A percentile compares a stretch with the other conserved stretches of the same genome.
Conservation (phyloP, 1,284 basidiomycete genomes). For the Meripilus lineatus region DNA sequence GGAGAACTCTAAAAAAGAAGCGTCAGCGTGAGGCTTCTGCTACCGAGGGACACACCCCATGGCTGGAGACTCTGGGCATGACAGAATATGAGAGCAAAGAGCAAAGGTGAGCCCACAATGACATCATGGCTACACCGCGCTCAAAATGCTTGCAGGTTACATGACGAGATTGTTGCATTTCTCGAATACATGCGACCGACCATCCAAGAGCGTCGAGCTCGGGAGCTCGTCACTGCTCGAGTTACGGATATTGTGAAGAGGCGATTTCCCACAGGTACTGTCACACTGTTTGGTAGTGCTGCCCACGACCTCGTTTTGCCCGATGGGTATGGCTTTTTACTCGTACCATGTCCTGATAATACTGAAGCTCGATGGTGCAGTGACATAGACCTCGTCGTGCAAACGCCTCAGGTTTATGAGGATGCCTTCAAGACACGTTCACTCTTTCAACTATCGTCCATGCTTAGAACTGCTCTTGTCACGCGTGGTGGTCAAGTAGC, state of each 20-base stretch:
- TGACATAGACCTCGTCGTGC: slow-evolving; percentile 33
- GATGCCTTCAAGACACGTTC: slow-evolving; percentile 17
- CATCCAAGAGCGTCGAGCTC: slow-evolving; percentile 19
- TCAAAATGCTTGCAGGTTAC: slow-evolving; percentile 42
- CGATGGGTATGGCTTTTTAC: slow-evolving; percentile 18
- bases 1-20: too few species aligned
- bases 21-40: too few species aligned
- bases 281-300: slow-evolving; percentile 27
- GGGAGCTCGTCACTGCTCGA: slow-evolving; percentile 19
- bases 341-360: neutral
- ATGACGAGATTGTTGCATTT: slow-evolving; percentile 48
- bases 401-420: slow-evolving; percentile 16
- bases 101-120: slow-evolving; percentile 25
- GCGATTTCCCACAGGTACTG: slow-evolving; percentile 16
- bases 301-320: slow-evolving; percentile 26
- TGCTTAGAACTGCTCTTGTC: slow-evolving; percentile 24
- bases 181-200: slow-evolving; percentile 24
- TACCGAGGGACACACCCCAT: slow-evolving; percentile 24
- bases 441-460: slow-evolving; percentile 24
- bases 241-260: slow-evolving; percentile 19
- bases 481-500: slow-evolving; percentile 43
- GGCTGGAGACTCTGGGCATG: slow-evolving; percentile 21
- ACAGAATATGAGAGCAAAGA: slow-evolving; percentile 27
- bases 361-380: slow-evolving; percentile 15
- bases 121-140: neutral